Base-by-base conservation (phyloP, 345 rosid species). In the Dovyalis caffra region DNA sequence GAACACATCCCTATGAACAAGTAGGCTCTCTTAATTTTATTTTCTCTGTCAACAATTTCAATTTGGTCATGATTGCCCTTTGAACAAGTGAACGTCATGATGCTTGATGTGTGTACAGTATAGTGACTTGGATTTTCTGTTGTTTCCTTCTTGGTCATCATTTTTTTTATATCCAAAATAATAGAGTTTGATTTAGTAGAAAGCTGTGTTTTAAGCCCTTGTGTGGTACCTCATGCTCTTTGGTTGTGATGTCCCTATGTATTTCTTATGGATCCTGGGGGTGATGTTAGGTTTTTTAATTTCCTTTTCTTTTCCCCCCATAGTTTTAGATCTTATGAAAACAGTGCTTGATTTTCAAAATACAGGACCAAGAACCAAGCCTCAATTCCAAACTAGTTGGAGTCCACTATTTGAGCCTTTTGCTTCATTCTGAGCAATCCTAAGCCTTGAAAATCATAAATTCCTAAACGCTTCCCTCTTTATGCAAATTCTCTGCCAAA, bases 1-100 rank as follows among this genome's bases (percentile, higher is more conserved):
- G 87, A 85, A 82, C 97, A 83, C 85, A 89, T 95, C 77, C 95
- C 99, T 60, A 47, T 90, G 72, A 86, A 83, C 86, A 95, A 95
- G 99, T 95, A 88, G 75, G 90, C 69, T 74, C 11, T 45, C 57
- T 51, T 34, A 28, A 11, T 72, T 57, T 6, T 75, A n/a, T 60
- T 23, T 3, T 12, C 18, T 18, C 47, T 23, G 21, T 20, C 4
- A 1, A 40, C 11, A 10, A 23, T 56, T 56, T 56, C 28, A n/a
- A 35, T 40, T 65, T 35, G 64, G 35, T 40, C 45, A 51, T 40
- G 4, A 15, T 8, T 2, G 8, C 37, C 37, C 11, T 34, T 34
- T 35, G n/a, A n/a, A n/a, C n/a, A n/a, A n/a, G n/a, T n/a, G n/a
- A n/a, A n/a, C n/a, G 18, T 49, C 57, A 49, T 49, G n/a, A 49